These are phyloP conservation scores for Acer saccharum DNA, from an alignment of 345 rosid genomes.

Conservation along the genomic window DNA sequence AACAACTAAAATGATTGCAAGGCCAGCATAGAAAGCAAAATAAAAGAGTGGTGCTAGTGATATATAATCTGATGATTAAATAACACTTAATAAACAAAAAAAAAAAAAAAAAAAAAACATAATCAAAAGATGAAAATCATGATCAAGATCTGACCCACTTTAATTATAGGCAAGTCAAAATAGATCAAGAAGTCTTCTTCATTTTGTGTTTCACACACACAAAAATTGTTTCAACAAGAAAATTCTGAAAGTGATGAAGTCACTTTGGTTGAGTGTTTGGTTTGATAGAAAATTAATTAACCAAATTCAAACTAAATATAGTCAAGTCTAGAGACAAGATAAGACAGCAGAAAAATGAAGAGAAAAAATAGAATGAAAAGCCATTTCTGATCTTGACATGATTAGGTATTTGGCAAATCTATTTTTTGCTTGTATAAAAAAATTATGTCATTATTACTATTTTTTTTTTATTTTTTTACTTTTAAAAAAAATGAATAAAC, in stretches of 20 bases:
- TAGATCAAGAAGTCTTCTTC: neutral
- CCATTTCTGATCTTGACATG: slow-evolving; percentile 3
- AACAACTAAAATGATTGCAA: neutral
- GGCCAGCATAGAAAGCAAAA: neutral
- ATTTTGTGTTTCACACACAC: slow-evolving; percentile 3
- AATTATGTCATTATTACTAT: neutral
- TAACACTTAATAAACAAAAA: neutral
- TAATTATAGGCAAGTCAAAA: slow-evolving; percentile 10
- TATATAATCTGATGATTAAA: slow-evolving; percentile 13
- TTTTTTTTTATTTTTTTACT: too few species aligned
- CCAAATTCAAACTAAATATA: neutral
- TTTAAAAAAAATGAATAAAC: too few species aligned
- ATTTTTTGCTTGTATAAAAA: neutral
- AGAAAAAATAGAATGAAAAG: slow-evolving; percentile 4
- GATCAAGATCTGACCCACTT: slow-evolving; percentile 21
- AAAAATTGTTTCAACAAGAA: neutral
- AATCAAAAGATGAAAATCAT: slow-evolving; percentile 13
- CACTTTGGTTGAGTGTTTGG: slow-evolving; percentile 3
- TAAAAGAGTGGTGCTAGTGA: neutral
- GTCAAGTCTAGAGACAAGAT: slow-evolving; percentile 16
- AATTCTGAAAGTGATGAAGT: neutral
- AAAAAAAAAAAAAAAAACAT: slow-evolving; percentile 7
- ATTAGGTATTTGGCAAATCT: slow-evolving; percentile 25
- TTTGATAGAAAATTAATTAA: neutral
- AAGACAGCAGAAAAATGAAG: slow-evolving; percentile 13